These are phyloP conservation scores for Tolypocladium tropicale DNA, from an alignment of 2,329 filamentous ascomycete genomes.

Conservation along the genomic window DNA sequence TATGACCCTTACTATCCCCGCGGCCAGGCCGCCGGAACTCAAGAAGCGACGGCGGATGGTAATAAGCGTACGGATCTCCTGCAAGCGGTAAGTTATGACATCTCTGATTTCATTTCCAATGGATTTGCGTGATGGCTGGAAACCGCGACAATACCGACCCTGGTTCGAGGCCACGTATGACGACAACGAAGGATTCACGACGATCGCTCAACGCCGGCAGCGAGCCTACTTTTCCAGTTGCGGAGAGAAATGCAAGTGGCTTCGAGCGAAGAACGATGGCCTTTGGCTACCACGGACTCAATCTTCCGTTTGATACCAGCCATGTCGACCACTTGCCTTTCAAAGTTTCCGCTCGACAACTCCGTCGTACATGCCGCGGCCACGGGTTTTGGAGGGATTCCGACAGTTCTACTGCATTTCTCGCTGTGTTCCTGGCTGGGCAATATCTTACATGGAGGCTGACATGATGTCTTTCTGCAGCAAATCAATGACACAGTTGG, in stretches of 20 bases:
- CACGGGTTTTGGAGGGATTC: no score
- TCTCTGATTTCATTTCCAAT: background rate
- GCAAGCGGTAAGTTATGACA: conserved; percentile 61
- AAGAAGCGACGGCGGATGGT: conserved; percentile 31
- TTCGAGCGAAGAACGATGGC: background rate
- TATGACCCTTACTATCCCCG: conserved; percentile 87
- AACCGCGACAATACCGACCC: background rate
- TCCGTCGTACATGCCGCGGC: background rate
- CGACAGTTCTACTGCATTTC: background rate
- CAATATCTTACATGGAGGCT: background rate
- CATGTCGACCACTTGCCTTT: background rate
- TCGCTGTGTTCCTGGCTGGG: background rate
- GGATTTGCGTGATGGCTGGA: background rate
- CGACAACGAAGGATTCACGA: background rate
- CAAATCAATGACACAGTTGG: conserved; percentile 96
- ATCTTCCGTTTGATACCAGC: background rate
- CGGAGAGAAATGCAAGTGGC: background rate
- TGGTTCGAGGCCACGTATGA: background rate
- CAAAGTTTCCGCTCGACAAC: background rate
- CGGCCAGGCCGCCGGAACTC: conserved; percentile 39
- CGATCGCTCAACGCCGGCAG: background rate
- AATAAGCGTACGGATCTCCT: conserved; percentile 53
- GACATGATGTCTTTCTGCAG: conserved; percentile 35
- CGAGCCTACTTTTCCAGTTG: accelerated
- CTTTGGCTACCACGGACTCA: background rate